Evolutionary conservation across 345 rosid genomes (phyloP), one percentile per base, ranked within the genome.

Genomic region (Psidium friedrichsthalianum): DNA sequence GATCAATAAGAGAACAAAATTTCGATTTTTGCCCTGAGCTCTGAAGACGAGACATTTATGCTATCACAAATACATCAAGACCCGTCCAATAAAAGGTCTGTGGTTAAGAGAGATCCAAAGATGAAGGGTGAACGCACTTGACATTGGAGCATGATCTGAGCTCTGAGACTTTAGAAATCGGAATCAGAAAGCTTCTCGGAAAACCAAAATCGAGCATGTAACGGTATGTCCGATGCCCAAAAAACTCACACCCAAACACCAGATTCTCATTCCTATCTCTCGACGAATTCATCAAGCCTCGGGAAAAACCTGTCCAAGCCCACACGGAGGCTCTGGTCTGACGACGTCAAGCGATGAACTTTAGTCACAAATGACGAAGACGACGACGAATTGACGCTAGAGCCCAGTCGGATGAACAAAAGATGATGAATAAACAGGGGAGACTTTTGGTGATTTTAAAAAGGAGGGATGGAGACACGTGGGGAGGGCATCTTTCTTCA

Each of bases 251-350:
- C n/a, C 78, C 36, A 88, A 76, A 86, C 87, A 80, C 87, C 16
- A 85, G 84, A 24, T 51, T 27, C 42, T 82, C 90, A 74, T 86
- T 90, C 2, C 83, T 85, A 0, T 87, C 92, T 52, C 90, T 92
- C 9, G 90, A 92, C 44, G 92, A 91, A 29, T 85, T 92, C 88
- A 87, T 94, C 51, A 86, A 85, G 86, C 84, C 90, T 85, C 89
- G n/a, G 85, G 87, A 90, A 88, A 82, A 90, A 94, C 84, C 91
- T 92, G 82, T 83, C 90, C 24, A 86, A 87, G 85, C 82, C 90
- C 82, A 58, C 93, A 14, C 95, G 94, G 42, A 88, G 58, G 22
- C 91, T 92, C 55, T 94, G 92, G 88, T 90, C 93, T 3, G 81
- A 42, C 78, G 89, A 88, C 14, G 88, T 89, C 74, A 13, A 25